These are phyloP conservation scores for Bidens hawaiensis DNA, from an alignment of 140 eudicot genomes.

Conservation along the genomic window DNA sequence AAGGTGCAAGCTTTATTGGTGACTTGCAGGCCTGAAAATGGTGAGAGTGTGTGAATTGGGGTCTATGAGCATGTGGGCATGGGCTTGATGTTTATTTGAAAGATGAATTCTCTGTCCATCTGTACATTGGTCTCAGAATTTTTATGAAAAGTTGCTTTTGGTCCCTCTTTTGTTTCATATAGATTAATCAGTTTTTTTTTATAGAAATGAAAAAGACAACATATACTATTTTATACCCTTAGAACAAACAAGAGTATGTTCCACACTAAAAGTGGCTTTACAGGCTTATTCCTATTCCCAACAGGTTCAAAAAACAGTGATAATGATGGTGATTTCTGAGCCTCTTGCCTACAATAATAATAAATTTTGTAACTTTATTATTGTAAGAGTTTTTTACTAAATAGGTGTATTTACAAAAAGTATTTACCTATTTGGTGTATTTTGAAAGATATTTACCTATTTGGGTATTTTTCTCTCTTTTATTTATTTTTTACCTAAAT, in stretches of 20 bases:
- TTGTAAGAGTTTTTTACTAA: too few species aligned
- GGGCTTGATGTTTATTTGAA: constrained; percentile 36
- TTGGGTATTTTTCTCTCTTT: too few species aligned
- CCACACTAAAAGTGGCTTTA: constrained; percentile 40
- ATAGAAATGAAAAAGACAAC: constrained; percentile 28
- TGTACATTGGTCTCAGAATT: constrained; percentile 31
- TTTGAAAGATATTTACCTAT: too few species aligned
- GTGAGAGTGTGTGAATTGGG: constrained; percentile 37
- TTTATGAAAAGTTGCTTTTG: constrained; percentile 39
- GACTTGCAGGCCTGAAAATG: constrained; percentile 41
- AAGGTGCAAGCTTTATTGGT: constrained; percentile 33
- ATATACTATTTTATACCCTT: constrained; percentile 14
- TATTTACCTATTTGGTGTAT: too few species aligned
- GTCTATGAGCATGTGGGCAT: constrained; percentile 36
- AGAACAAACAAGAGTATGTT: constrained; percentile 37
- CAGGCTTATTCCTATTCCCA: constrained; percentile 39
- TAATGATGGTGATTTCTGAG: constrained; percentile 28
- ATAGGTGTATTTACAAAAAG: too few species aligned
- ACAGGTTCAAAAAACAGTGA: constrained; percentile 24
- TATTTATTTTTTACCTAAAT: too few species aligned
- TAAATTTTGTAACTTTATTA: too few species aligned
- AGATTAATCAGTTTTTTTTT: constrained; percentile 1
- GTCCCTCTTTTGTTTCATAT: constrained; percentile 35
- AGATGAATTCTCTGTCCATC: constrained; percentile 22
- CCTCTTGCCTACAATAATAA: constrained; percentile 14